Evolutionary conservation across 1,139 yeast species (phyloP).

Genomic region (Blastobotrys aristatus): DNA sequence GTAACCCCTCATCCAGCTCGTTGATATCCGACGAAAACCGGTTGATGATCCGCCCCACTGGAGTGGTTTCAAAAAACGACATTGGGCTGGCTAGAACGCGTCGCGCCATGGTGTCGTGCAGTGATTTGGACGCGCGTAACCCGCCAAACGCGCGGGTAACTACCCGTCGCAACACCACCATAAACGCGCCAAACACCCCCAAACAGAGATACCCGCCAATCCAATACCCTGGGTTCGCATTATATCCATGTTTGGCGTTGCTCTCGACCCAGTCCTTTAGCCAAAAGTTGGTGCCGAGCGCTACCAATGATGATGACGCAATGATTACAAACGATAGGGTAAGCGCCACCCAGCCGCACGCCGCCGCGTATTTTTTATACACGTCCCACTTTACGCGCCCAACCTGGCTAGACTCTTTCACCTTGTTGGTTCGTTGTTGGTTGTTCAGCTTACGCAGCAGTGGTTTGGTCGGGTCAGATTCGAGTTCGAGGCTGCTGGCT

Average conservation of each 20-base stretch:
- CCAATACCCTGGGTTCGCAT: constrained; percentile 62
- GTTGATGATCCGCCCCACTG: constrained; percentile 65
- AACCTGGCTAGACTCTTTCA: constrained; percentile 65
- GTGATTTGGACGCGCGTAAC: constrained; percentile 67
- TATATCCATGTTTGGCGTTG: constrained; percentile 58
- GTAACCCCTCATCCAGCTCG: constrained; percentile 59
- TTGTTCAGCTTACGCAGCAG: too few relatives aligned
- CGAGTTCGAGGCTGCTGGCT: constrained; percentile 11
- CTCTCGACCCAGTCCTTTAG: constrained; percentile 92
- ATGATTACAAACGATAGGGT: constrained; percentile 42
- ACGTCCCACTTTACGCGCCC: constrained; percentile 88
- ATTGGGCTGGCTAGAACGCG: constrained; percentile 74
- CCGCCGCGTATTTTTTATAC: constrained; percentile 70
- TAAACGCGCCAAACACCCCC: constrained; percentile 58
- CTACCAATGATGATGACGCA: constrained; percentile 44
- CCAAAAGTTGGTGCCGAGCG: constrained; percentile 68
- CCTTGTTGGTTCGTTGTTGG: constrained; percentile 25
- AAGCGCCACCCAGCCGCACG: constrained; percentile 75
- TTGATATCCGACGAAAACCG: constrained; percentile 70
- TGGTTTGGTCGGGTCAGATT: constrained; percentile 10
- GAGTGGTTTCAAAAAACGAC: constrained; percentile 63
- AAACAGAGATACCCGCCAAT: constrained; percentile 64
- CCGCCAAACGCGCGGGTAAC: constrained; percentile 77
- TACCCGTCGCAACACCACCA: constrained; percentile 57
- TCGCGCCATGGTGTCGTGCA: constrained; percentile 76